Percentiles rank a stretch among this genome's conserved stretches.
Conservation (phyloP, 106 monocot species). For the Iris macrosiphon region DNA sequence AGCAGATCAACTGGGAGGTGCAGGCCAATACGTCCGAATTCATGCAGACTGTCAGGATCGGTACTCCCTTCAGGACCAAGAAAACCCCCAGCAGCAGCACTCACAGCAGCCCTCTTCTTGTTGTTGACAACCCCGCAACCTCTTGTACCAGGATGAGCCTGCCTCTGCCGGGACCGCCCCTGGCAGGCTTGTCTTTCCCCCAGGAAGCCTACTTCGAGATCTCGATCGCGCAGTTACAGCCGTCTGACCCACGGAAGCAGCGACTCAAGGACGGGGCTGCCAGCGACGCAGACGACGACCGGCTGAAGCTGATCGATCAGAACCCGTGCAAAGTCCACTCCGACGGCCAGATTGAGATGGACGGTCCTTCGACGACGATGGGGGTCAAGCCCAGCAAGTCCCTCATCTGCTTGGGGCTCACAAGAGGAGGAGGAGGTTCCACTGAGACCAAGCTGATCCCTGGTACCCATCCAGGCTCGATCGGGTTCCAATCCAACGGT, state of each 20-base stretch:
- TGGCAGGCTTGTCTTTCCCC: constrained; percentile 48
- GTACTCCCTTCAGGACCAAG: too few relatives aligned
- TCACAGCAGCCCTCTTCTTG: too few relatives aligned
- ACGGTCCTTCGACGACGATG: too few relatives aligned
- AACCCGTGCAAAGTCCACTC: neutral
- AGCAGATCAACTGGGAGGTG: too few relatives aligned
- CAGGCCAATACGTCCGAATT: constrained; percentile 39
- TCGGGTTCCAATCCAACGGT: constrained; percentile 78
- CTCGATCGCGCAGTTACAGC: constrained; percentile 44
- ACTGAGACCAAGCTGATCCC: constrained; percentile 8
- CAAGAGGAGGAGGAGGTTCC: constrained; percentile 7
- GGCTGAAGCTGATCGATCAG: constrained; percentile 27
- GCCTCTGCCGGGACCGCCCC: constrained; percentile 64
- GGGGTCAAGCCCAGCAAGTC: too few relatives aligned
- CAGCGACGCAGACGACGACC: constrained; percentile 18
- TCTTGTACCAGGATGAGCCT: constrained; percentile 36
- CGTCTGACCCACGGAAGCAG: neutral
- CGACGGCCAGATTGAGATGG: too few relatives aligned
- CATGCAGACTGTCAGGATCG: constrained; percentile 65
- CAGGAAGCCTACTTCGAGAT: constrained; percentile 89
- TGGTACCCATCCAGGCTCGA: constrained; percentile 59
- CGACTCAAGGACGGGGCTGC: neutral
- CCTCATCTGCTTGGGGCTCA: constrained; percentile 49
- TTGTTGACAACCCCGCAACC: neutral
- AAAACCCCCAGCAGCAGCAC: too few relatives aligned